Base-by-base conservation (phyloP, 1,284 basidiomycete species). In the Xerocomus minutiporus region DNA sequence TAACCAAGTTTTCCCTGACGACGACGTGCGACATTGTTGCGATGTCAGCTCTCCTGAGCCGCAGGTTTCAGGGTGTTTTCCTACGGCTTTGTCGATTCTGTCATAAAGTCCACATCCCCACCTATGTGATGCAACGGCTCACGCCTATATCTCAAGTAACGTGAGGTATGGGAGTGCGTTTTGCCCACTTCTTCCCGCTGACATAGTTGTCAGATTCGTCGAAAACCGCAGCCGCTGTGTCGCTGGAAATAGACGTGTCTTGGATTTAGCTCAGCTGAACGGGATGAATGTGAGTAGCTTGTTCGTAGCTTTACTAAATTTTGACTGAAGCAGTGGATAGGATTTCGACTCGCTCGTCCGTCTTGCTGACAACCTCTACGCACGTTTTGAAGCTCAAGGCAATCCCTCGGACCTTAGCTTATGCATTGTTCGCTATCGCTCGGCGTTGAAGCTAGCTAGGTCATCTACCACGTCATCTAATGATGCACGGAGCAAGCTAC, bases 381-480 rank as follows among this genome's bases (percentile, higher is more conserved):
- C 56, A 0, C 59, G 63, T 8, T 63, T 62, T 39, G 60, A 60
- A 45, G 47, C 50, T 8, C 56, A 60, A 39, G 60, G 54, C 2
- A 52, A 53, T 12, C 48, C 58, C 0, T 54, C 64, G 2, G 61
- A 61, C 42, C 65, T 66, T 20, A 63, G 61, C 25, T 50, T 68
- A 41, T 66, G 60, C 38, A 59, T 69, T 15, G 53, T 65, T 25
- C 57, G 59, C 51, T 66, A 68, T 28, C 57, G 58, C 20, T 63
- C 65, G 5, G 67, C 64, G 17, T 55, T 66, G 32, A 57, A 59
- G 11, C 43, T 64, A 23, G 57, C 64, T n/a, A 58, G n/a, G 13
- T 56, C 56, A 20, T 59, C 59, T 35, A 38, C 50, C 8, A 20
- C 49, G 8, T 46, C 61, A n/a, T 55, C 63, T 3, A 44, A 51